These are phyloP conservation scores for Penicillium odoratum DNA, from an alignment of 495 filamentous ascomycete genomes.

Conservation along the genomic window DNA sequence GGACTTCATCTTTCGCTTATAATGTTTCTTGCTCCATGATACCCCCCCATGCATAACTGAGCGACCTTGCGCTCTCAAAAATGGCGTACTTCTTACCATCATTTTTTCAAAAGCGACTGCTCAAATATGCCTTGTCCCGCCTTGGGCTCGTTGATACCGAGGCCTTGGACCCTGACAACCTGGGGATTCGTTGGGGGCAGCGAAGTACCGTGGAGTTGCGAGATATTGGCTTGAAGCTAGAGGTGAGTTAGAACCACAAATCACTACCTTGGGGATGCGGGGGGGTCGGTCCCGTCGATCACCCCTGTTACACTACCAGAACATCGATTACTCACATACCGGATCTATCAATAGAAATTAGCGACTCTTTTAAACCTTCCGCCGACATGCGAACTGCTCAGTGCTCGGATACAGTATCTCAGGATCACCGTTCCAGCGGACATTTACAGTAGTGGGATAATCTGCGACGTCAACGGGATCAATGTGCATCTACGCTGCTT, in stretches of 20 bases:
- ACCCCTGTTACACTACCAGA: not conserved
- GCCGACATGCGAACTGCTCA: constrained; percentile 61
- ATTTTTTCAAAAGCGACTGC: constrained; percentile 76
- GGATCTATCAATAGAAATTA: constrained; percentile 60
- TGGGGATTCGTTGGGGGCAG: constrained; percentile 76
- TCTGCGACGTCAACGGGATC: constrained; percentile 75
- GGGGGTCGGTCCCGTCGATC: constrained; percentile 3
- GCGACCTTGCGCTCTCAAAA: constrained; percentile 31
- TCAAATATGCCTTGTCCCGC: constrained; percentile 77
- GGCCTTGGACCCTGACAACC: constrained; percentile 72
- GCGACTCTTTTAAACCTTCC: constrained; percentile 71
- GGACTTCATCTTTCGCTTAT: constrained; percentile 15
- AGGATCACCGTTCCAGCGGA: constrained; percentile 79
- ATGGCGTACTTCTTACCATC: constrained; percentile 67
- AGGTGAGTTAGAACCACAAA: constrained; percentile 50
- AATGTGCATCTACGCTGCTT: constrained; percentile 58
- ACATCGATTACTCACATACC: constrained; percentile 2
- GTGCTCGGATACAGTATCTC: constrained; percentile 68
- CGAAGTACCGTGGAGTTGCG: constrained; percentile 75
- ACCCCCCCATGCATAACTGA: constrained; percentile 25
- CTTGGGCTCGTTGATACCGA: constrained; percentile 81
- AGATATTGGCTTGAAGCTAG: constrained; percentile 73
- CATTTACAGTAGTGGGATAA: constrained; percentile 74
- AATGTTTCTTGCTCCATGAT: constrained; percentile 34
- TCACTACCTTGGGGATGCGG: constrained; percentile 5